Evolutionary conservation across 768 basidiomycete species (phyloP).

Genomic region (Tricholoma sp.): DNA sequence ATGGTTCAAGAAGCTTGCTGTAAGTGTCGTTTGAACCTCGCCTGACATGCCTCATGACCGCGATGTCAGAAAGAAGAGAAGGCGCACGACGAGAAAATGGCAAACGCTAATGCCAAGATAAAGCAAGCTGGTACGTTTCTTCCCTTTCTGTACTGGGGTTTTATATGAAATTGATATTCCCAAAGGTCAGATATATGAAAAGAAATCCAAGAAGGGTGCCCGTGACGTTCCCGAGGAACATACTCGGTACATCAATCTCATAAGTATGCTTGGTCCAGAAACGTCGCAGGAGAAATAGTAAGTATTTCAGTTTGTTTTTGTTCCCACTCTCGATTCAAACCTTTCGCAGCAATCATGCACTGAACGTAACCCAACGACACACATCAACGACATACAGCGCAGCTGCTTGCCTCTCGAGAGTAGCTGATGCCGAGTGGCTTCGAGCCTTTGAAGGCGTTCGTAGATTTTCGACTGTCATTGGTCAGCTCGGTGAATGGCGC

Average conservation of each 20-base stretch:
- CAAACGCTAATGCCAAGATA: conserved; percentile 61
- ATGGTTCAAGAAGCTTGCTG: conserved; percentile 82
- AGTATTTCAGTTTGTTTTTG: conserved; percentile 22
- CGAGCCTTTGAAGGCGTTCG: conserved; percentile 69
- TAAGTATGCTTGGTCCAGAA: conserved; percentile 68
- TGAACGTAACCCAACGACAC: conserved; percentile 59
- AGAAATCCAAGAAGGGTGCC: conserved; percentile 71
- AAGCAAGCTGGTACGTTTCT: conserved; percentile 61
- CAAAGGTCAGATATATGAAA: conserved; percentile 68
- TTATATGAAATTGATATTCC: conserved; percentile 1
- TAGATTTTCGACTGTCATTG: conserved; percentile 59
- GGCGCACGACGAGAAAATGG: conserved; percentile 66
- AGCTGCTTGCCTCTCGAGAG: conserved; percentile 58
- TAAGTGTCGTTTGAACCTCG: conserved; percentile 29
- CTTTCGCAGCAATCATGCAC: conserved; percentile 56
- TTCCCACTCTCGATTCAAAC: neutral
- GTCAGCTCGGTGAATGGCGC: conserved; percentile 67
- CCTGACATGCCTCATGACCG: neutral
- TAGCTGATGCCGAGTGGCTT: conserved; percentile 80
- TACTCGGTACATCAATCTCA: conserved; percentile 68
- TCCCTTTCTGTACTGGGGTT: neutral
- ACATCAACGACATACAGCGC: conserved; percentile 51
- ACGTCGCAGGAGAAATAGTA: conserved; percentile 79
- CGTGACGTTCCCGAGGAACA: conserved; percentile 70
- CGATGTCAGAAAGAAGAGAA: conserved; percentile 72